phyloP scores from a whole-genome alignment of 495 filamentous ascomycete species.

The Penicillium samsonianum region DNA sequence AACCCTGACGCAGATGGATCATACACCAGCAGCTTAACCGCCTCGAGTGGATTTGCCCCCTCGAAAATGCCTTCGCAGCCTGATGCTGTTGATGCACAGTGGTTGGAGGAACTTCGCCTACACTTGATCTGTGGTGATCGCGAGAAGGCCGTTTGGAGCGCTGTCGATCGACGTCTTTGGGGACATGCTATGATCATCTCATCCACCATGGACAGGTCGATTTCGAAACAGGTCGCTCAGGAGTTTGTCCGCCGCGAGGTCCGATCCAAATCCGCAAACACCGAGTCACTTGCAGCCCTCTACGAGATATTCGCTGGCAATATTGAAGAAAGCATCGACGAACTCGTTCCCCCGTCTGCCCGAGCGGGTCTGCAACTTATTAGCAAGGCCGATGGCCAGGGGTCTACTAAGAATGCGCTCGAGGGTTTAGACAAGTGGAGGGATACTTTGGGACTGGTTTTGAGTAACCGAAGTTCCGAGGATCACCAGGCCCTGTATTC shows the following conservation, averaged over 20 bases:
- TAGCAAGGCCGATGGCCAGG: conserved; percentile 62
- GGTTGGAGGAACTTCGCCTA: conserved; percentile 67
- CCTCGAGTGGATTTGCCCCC: conserved; percentile 33
- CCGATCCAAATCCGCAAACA: conserved; percentile 70
- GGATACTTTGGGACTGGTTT: conserved; percentile 80
- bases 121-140: conserved; percentile 76
- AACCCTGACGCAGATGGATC: conserved; percentile 36
- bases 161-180: conserved; percentile 93
- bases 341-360: conserved; percentile 92
- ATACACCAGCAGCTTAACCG: conserved; percentile 23
- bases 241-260: conserved; percentile 94
- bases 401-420: conserved; percentile 67
- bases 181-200: conserved; percentile 93
- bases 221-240: conserved; percentile 90
- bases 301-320: conserved; percentile 95
- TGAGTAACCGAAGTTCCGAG: conserved; percentile 81
- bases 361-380: conserved; percentile 89
- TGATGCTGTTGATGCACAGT: conserved; percentile 66
- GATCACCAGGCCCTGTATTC: conserved; percentile 76
- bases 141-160: conserved; percentile 90
- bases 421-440: conserved; percentile 91
- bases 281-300: conserved; percentile 82
- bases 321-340: conserved; percentile 90
- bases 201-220: conserved; percentile 64
- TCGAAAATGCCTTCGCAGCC: conserved; percentile 37